Evolutionary conservation across 2,329 filamentous ascomycete genomes (phyloP), one percentile per base, ranked within the genome.

Genomic region (Hypoxylon sp.): DNA sequence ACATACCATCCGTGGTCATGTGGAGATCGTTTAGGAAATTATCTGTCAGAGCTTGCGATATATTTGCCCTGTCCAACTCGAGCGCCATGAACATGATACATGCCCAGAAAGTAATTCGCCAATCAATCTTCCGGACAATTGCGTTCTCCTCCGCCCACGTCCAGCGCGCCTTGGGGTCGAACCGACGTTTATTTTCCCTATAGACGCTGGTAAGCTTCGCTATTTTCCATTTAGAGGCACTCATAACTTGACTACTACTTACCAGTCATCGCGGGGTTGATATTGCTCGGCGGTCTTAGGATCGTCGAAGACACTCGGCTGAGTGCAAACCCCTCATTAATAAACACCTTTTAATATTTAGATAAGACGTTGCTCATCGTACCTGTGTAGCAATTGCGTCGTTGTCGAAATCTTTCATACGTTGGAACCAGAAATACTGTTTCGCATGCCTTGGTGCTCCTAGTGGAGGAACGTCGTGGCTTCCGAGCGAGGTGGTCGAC

Each of bases 51-150:
- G 81, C 82, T 59, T 84, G 79, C 0, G 68, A 39, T 13, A 84
- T 68, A 63, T 83, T 84, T 1, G 78, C 77, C 0, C 81, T 74
- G 43, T 83, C 81, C 1, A 84, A 74, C 64, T 85, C 81, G 3
- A 85, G 76, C 1, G 79, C 75, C 75, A 82, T 80, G 68, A 83
- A 83, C 79, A 80, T 81, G 62, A 82, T 68, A 54, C 82, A 84
- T 0, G 77, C 72, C 74, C 78, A 83, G 1, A 81, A 56, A 78
- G 81, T 81, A 59, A 84, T 81, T 19, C 61, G 54, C 34, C 47
- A 64, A 54, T 77, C 75, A 37, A 75, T 71, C 51, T 71, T 72
- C n/a, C 70, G 68, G n/a, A 76, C 67, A 13, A 76, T 57, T 0
- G 70, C 70, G 10, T 72, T 68, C 51, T 77, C 75, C 48, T 77